These are phyloP conservation scores for Hypomyces perniciosus DNA, from an alignment of 2,329 filamentous ascomycete species.

Conservation along the genomic window DNA sequence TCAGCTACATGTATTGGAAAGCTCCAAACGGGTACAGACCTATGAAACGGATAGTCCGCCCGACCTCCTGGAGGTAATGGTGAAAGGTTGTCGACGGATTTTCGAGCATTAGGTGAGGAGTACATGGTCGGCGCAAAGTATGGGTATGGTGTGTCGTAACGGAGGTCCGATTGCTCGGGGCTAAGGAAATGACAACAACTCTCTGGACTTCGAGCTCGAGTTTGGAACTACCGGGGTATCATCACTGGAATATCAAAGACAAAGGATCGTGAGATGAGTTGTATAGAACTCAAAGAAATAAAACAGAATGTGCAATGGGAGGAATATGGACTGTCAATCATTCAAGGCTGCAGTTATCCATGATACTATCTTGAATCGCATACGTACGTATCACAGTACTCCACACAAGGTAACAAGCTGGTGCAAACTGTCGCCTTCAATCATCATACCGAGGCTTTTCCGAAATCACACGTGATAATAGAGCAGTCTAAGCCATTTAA, in stretches of 20 bases:
- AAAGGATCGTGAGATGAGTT: constrained; percentile 4
- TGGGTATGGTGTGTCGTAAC: neutral
- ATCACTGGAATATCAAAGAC: constrained; percentile 32
- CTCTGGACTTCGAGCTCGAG: constrained; percentile 7
- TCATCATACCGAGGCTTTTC: neutral
- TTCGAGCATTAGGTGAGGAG: constrained; percentile 51
- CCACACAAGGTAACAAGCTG: neutral
- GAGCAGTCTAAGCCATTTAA: neutral
- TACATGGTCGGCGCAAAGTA: constrained; percentile 45
- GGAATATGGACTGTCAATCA: neutral
- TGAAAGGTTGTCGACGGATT: constrained; percentile 60
- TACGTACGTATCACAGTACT: neutral
- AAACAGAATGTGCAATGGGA: neutral
- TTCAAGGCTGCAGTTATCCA: neutral
- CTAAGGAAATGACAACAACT: constrained; percentile 2
- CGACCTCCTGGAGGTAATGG: constrained; percentile 45
- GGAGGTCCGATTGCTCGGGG: constrained; percentile 1
- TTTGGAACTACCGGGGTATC: constrained; percentile 41
- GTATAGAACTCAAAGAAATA: neutral
- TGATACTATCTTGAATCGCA: neutral
- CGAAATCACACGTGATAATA: constrained; percentile 8
- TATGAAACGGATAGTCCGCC: constrained; percentile 54
- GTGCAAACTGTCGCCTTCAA: neutral
- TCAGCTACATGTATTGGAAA: constrained; percentile 14
- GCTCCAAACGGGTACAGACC: constrained; percentile 31